phyloP scores from a whole-genome alignment of 176 grass and related monocot genomes.

The Chloris gayana region DNA sequence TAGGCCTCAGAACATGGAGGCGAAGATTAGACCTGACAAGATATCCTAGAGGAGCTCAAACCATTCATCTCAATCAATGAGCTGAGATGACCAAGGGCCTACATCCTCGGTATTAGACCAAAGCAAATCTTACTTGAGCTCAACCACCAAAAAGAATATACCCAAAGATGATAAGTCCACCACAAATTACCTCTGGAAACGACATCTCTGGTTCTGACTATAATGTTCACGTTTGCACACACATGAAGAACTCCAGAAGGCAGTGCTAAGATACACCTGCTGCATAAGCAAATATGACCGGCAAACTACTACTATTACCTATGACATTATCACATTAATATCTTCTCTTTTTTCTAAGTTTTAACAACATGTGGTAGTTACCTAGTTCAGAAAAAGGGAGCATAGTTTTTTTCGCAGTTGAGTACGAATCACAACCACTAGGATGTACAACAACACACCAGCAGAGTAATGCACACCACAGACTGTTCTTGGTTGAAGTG shows the following conservation, averaged over 20 bases:
- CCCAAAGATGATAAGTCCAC: conserved; percentile 30
- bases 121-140: conserved; percentile 37
- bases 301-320: not conserved
- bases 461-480: conserved; percentile 48
- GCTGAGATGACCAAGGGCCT: conserved; percentile 25
- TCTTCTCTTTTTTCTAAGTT: not conserved
- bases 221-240: conserved; percentile 41
- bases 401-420: conserved; percentile 11
- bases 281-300: not conserved
- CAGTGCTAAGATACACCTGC: not conserved
- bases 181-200: conserved; percentile 13
- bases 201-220: conserved; percentile 14
- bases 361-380: conserved; percentile 24
- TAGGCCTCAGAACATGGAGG: conserved; percentile 42
- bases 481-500: conserved; percentile 32
- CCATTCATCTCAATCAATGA: conserved; percentile 20
- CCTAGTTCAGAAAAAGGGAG: not conserved
- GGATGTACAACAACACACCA: conserved; percentile 15
- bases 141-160: conserved; percentile 39
- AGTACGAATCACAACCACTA: conserved; percentile 11
- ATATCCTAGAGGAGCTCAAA: conserved; percentile 19
- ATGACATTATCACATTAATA: not conserved
- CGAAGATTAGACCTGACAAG: conserved; percentile 33
- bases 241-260: conserved; percentile 36
- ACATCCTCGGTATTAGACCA: conserved; percentile 20